Evolutionary conservation across 2,329 filamentous ascomycete genomes (phyloP), one percentile per base, ranked within the genome.

Genomic region (Fusarium verrucosum): DNA sequence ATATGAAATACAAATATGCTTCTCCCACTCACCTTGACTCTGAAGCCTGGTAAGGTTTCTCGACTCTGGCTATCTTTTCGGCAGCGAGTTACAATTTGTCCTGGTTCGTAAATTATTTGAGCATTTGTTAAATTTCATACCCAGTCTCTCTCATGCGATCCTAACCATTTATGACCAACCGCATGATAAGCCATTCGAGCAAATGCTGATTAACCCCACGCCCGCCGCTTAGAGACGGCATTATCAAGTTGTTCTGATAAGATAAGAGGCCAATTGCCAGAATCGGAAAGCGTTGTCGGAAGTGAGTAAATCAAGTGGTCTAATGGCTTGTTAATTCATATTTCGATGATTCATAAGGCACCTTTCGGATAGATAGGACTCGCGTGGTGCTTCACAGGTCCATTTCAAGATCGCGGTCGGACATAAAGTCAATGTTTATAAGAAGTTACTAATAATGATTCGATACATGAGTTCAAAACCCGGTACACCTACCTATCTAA

Each of bases 181-280:
- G 26, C 26, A 32, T 13, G 4, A 5, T 23, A 4, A 26, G 7
- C 13, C 16, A n/a, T 4, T 3, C 4, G 1, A 13, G 32, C 11
- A 9, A 49, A 17, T n/a, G 4, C 22, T 20, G 16, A 10, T 28
- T 17, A 22, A 41, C 45, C 45, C 45, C 45, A 49, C 33, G 23
- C 23, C 3, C 9, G 10, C 13, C 47, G 47, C 47, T 50, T 50
- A 50, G 26, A 33, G 38, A 3, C 47, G 47, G 47, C 38, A 50
- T 32, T 45, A 38, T n/a, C 20, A 3, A 1, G 4, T 10, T 7
- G 1, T 0, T 9, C 0, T n/a, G 46, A 50, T 50, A 50, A 50
- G 47, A 45, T 45, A 33, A 44, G 38, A 8, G 4, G 1, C 14
- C 11, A 46, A 13, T 3, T 1, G 9, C 19, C 13, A 47, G 4